Evolutionary conservation across 192 early-diverging fungal species (phyloP).

Genomic region (Gamsiella multidivaricata): DNA sequence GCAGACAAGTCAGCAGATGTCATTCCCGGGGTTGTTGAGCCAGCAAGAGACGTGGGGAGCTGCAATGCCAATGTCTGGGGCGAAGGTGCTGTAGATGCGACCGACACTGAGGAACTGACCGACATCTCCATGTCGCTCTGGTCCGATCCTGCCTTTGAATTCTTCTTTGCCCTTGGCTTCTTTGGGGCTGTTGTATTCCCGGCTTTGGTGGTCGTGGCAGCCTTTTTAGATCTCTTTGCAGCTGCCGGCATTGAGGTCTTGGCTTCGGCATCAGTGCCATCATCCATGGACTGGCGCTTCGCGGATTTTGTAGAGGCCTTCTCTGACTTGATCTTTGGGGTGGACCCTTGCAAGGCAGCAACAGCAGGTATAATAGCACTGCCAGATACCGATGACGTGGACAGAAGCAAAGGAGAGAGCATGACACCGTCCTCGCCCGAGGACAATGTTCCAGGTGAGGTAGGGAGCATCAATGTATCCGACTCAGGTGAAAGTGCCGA

Average conservation of each 20-base stretch:
- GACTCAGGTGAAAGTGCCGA: constrained; percentile 40
- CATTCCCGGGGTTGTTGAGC: neutral
- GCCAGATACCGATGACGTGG: no score
- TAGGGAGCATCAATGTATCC: constrained; percentile 44
- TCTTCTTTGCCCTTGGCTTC: constrained; percentile 49
- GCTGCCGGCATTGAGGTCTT: constrained; percentile 20
- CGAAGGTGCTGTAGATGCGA: constrained; percentile 30
- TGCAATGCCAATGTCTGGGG: constrained; percentile 35
- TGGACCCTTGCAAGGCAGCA: neutral
- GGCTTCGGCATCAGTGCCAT: constrained; percentile 20
- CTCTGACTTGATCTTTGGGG: constrained; percentile 30
- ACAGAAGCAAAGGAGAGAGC: constrained; percentile 33
- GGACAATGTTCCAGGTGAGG: constrained; percentile 40
- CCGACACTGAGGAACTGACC: constrained; percentile 23
- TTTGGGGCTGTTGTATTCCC: constrained; percentile 28
- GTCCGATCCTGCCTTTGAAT: constrained; percentile 35
- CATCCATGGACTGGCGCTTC: constrained; percentile 51
- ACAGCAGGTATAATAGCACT: no score
- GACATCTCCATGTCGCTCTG: constrained; percentile 54
- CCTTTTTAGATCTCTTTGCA: constrained; percentile 45
- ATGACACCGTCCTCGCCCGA: constrained; percentile 30
- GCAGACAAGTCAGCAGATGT: constrained; percentile 14
- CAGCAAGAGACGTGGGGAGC: constrained; percentile 11
- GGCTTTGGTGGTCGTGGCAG: constrained; percentile 13
- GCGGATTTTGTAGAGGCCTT: constrained; percentile 28